These are phyloP conservation scores for Porcisia hertigi DNA, from an alignment of 208 protist genomes.

Conservation along the genomic window DNA sequence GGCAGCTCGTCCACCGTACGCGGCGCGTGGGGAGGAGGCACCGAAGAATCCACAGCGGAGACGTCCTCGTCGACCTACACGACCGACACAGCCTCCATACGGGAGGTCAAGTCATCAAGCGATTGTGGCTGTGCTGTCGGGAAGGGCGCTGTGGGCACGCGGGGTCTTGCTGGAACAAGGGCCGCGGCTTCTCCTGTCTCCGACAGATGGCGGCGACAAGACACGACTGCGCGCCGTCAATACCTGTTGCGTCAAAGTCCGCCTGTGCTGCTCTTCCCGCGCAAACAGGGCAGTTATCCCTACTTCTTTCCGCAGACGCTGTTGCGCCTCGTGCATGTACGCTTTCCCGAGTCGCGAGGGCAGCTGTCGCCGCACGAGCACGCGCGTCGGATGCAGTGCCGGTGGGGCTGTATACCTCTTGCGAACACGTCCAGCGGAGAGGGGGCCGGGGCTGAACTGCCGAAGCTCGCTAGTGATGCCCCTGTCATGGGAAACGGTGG, in stretches of 20 bases:
- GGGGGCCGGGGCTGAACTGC: too few species aligned
- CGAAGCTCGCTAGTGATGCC: neutral
- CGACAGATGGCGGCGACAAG: conserved; percentile 15
- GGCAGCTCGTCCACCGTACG: too few species aligned
- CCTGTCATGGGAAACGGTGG: neutral
- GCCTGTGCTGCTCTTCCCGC: conserved; percentile 46
- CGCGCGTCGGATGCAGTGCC: conserved; percentile 8
- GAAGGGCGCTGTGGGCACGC: neutral
- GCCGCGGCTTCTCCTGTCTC: neutral
- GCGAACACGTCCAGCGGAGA: too few species aligned
- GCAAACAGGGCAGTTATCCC: conserved; percentile 44
- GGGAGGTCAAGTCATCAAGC: too few species aligned
- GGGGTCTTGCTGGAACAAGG: neutral
- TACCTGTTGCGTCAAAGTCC: conserved; percentile 35
- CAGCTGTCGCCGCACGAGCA: conserved; percentile 21
- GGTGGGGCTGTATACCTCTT: conserved; percentile 14
- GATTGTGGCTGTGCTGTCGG: neutral
- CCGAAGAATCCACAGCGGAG: too few species aligned
- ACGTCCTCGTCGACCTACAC: too few species aligned
- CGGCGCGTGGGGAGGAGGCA: too few species aligned
- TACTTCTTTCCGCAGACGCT: conserved; percentile 46
- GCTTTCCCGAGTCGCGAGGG: conserved; percentile 10
- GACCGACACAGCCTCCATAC: too few species aligned
- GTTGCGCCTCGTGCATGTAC: conserved; percentile 26
- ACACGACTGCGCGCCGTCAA: conserved; percentile 21